Base-by-base conservation (phyloP, 176 grass and related monocot genomes). In the Chrysopogon serrulatus region DNA sequence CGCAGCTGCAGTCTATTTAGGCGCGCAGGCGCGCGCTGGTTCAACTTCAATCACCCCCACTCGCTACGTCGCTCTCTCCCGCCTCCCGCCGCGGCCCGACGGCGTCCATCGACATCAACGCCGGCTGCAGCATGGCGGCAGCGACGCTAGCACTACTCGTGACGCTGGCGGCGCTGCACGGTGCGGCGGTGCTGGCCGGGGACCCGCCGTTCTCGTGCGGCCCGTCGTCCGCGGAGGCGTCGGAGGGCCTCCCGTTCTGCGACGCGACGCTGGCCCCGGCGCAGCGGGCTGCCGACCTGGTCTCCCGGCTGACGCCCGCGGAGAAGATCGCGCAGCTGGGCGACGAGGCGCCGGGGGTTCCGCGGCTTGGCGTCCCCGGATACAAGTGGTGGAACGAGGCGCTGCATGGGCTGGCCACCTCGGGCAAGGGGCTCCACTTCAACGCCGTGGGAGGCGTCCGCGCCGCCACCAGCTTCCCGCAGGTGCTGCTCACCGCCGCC, bases 341-440 rank as follows among this genome's bases (percentile, higher is more conserved):
- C 0, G 89, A 97, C 73, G 26, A 62, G 26, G 81, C 91, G 4
- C 1, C 81, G 0, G 84, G 78, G 0, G 61, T 97, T 6, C 62
- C 78, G 6, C 73, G 94, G 61, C 89, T 97, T 5, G 89, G 91
- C 8, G 76, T 93, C 17, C 91, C 94, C 39, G 41, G 65, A 0
- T 97, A 93, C 83, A 87, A 88, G 80, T 97, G 94, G 94, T 97
- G 94, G 94, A 89, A 87, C 3, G 91, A 97, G 79, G 84, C 87
- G 69, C 62, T 97, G 31, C 94, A 97, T 65, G 94, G 94, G 30
- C 73, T 97, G 73, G 85, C 94, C 5, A 72, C 65, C 42, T 90
- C 83, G 48, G 91, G 89, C 14, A 73, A 36, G 34, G 94, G 87
- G 4, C 67, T 89, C 23, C 62, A 74, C 35, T 91, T 85, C 71